phyloP scores from a whole-genome alignment of 768 basidiomycete species.

The Suillus hirtellus region DNA sequence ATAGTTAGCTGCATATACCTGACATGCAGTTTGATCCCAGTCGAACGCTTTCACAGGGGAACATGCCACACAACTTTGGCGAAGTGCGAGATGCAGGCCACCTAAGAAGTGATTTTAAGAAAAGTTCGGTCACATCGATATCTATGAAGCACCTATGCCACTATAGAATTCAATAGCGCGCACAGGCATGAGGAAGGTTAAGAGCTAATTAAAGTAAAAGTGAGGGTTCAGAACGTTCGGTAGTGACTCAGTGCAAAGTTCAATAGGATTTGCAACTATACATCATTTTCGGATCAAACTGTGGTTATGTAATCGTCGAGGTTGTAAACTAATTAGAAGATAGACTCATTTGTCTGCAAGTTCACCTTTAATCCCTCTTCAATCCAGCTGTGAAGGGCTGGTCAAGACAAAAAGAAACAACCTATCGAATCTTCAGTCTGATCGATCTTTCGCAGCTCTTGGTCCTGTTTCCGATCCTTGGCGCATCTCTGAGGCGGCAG shows the following conservation, averaged over 20 bases:
- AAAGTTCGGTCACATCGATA: neutral
- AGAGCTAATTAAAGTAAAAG: no score
- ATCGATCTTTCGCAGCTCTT: neutral
- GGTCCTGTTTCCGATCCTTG: neutral
- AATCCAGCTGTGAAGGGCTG: neutral
- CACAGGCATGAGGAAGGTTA: conserved; percentile 7
- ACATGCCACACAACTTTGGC: conserved; percentile 47
- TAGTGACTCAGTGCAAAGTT: no score
- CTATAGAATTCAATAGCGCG: conserved; percentile 68
- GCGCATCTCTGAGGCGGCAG: neutral
- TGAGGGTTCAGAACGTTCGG: no score
- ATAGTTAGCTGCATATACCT: conserved; percentile 67
- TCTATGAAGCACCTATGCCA: conserved; percentile 64
- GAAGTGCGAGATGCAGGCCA: conserved; percentile 69
- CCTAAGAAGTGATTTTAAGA: conserved; percentile 40
- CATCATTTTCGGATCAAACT: conserved; percentile 1
- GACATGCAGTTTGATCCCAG: conserved; percentile 76
- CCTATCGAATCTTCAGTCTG: neutral
- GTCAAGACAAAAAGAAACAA: neutral
- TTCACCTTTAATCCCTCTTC: neutral
- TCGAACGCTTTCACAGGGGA: conserved; percentile 70
- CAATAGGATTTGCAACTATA: neutral
- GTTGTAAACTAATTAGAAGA: conserved; percentile 7
- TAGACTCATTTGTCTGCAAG: neutral
- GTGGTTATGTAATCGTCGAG: conserved; percentile 11